phyloP scores from a whole-genome alignment of 495 filamentous ascomycete genomes.

The Tuber microsphaerosporum region DNA sequence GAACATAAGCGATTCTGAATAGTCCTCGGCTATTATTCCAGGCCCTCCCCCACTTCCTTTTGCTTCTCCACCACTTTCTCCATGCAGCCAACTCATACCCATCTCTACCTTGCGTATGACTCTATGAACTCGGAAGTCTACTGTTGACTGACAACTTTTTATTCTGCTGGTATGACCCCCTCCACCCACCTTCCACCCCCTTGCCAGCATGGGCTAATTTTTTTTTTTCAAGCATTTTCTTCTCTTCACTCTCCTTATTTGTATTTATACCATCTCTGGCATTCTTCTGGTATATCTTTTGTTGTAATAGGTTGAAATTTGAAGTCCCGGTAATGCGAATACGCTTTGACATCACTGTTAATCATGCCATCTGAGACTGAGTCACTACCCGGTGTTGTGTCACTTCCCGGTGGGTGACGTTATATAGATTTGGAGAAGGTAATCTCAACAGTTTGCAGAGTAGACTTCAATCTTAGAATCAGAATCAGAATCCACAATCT shows the following conservation, averaged over 20 bases:
- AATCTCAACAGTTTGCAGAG: too few species aligned
- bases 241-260: not conserved
- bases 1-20: not conserved
- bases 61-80: not conserved
- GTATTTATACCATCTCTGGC: not conserved
- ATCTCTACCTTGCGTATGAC: not conserved
- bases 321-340: not conserved
- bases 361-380: not conserved
- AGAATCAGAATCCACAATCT: too few species aligned
- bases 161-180: not conserved
- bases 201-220: not conserved
- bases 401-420: not conserved
- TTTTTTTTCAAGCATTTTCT: not conserved
- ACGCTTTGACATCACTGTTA: not conserved
- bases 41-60: not conserved
- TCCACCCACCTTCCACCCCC: not conserved
- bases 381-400: not conserved
- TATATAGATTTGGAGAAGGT: too few species aligned
- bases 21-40: not conserved
- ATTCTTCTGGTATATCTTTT: not conserved
- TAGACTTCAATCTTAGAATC: too few species aligned
- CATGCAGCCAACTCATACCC: not conserved
- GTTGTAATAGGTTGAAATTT: not conserved
- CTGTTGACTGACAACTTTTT: not conserved
- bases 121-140: not conserved